Conservation (phyloP, 768 basidiomycete genomes). For the Auriculariales sp. region DNA sequence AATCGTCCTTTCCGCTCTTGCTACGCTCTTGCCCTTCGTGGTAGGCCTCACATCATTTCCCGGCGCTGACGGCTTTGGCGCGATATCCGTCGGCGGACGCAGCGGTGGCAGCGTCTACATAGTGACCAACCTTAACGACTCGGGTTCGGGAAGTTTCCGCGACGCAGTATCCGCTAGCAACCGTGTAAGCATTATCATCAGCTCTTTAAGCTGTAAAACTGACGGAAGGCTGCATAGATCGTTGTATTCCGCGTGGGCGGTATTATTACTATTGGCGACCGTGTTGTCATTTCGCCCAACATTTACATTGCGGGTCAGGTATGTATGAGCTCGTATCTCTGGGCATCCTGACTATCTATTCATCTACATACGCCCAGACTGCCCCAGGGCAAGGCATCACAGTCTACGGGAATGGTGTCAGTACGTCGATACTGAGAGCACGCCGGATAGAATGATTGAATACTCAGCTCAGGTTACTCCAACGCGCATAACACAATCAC, state of each 20-base stretch:
- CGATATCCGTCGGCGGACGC: slow-evolving; percentile 20
- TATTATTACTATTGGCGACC: slow-evolving; percentile 17
- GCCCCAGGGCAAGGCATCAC: slow-evolving; percentile 25
- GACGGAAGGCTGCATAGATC: slow-evolving; percentile 10
- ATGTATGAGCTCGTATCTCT: too few species aligned
- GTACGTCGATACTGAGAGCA: too few species aligned
- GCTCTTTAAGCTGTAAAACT: too few species aligned
- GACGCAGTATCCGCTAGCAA: slow-evolving; percentile 20
- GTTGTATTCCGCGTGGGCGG: slow-evolving; percentile 22
- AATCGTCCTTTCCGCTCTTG: too few species aligned
- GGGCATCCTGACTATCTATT: too few species aligned
- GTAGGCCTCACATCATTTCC: not conserved
- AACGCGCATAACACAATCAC: slow-evolving; percentile 15
- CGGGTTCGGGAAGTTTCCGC: slow-evolving; percentile 21
- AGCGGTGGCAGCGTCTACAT: slow-evolving; percentile 20
- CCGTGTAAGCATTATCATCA: not conserved
- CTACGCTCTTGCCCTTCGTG: too few species aligned
- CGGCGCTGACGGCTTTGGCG: slow-evolving; percentile 19
- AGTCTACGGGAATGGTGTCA: slow-evolving; percentile 18
- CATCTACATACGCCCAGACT: too few species aligned
- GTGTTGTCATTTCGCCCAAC: slow-evolving; percentile 19
- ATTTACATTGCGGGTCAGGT: slow-evolving; percentile 20
- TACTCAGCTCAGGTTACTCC: too few species aligned
- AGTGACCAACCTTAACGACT: slow-evolving; percentile 21
- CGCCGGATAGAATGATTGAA: too few species aligned